Conservation (phyloP, 257 asterid genomes). For the Lycium barbarum region DNA sequence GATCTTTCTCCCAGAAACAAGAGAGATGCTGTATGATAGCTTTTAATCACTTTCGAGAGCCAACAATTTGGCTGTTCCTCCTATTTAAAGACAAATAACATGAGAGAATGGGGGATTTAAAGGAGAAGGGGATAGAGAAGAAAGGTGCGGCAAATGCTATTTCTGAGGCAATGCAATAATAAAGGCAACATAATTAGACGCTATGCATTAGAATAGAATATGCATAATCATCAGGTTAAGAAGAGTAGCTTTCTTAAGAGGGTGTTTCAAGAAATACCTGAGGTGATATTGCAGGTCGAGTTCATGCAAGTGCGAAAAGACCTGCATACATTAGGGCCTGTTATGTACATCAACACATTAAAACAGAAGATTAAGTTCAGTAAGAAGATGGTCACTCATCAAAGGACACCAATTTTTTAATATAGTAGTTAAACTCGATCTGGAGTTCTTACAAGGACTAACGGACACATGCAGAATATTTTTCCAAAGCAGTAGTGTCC, state of each 20-base stretch:
- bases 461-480: not conserved
- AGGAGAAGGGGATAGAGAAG: slow-evolving; percentile 6
- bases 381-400: slow-evolving; percentile 23
- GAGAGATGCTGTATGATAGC: not conserved
- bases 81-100: not conserved
- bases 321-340: slow-evolving; percentile 60
- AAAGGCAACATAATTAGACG: slow-evolving; percentile 1
- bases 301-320: slow-evolving; percentile 93
- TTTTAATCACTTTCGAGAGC: not conserved
- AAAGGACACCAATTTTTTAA: not conserved
- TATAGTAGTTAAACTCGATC: not conserved
- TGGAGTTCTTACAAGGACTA: not conserved
- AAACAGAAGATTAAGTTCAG: slow-evolving; percentile 26
- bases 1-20: not conserved
- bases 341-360: slow-evolving; percentile 30
- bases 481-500: slow-evolving; percentile 1
- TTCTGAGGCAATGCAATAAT: slow-evolving; percentile 13
- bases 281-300: slow-evolving; percentile 93
- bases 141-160: not conserved
- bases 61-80: not conserved
- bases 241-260: not conserved
- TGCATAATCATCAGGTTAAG: slow-evolving; percentile 11
- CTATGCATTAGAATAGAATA: not conserved
- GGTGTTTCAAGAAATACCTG: slow-evolving; percentile 59
- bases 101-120: not conserved